These are phyloP conservation scores for Blastobotrys indianensis DNA, from an alignment of 1,139 yeast genomes.

Conservation along the genomic window DNA sequence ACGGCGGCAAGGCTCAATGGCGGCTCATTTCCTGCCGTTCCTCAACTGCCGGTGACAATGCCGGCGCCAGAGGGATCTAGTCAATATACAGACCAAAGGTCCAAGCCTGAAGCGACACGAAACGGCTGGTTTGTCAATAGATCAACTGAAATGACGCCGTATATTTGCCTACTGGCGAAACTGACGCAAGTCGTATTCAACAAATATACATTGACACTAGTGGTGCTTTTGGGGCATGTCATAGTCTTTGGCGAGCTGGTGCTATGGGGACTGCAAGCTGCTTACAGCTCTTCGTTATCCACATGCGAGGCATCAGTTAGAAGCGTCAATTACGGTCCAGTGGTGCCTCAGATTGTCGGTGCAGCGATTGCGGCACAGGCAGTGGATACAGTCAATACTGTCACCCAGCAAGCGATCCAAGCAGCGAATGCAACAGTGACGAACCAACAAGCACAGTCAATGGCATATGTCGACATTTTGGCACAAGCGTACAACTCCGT, in stretches of 20 bases:
- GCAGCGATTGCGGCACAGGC: background rate
- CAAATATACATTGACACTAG: constrained; percentile 16
- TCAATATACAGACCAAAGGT: no score
- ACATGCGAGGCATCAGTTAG: constrained; percentile 4
- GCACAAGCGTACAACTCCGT: constrained; percentile 12
- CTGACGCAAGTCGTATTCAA: constrained; percentile 20
- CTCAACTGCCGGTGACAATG: no score
- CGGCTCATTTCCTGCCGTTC: no score
- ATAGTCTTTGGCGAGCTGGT: constrained; percentile 13
- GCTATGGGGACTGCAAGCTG: constrained; percentile 3
- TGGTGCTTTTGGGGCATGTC: constrained; percentile 16
- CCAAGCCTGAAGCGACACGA: background rate
- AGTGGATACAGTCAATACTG: constrained; percentile 7
- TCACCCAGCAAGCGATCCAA: constrained; percentile 12
- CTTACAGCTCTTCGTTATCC: background rate
- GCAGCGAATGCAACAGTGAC: constrained; percentile 19
- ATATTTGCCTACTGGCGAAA: constrained; percentile 20
- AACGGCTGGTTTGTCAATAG: constrained; percentile 14
- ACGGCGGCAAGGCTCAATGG: no score
- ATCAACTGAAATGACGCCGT: constrained; percentile 17
- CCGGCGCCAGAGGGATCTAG: no score
- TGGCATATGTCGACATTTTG: constrained; percentile 10
- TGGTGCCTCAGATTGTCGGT: background rate
- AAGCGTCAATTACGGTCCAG: background rate
- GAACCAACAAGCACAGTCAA: constrained; percentile 14